These are phyloP conservation scores for Bodo saltans DNA, from an alignment of 78 protist genomes.

Conservation along the genomic window DNA sequence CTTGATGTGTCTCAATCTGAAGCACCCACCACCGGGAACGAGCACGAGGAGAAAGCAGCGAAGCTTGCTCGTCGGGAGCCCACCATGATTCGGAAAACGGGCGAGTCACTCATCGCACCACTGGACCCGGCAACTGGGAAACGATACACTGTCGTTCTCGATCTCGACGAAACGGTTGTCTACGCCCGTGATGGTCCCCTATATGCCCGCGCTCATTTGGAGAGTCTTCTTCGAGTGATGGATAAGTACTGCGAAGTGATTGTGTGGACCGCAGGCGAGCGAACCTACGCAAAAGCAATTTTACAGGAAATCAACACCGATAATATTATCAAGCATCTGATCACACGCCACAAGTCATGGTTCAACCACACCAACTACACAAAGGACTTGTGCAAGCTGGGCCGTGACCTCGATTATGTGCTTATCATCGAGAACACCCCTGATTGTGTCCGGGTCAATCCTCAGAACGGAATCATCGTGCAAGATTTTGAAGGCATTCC, in stretches of 20 bases:
- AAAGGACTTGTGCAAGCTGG: conserved; percentile 18
- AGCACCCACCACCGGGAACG: no score
- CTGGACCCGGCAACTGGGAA: not conserved
- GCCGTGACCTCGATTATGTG: not conserved
- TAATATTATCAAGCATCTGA: conserved; percentile 2
- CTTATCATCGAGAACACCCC: conserved; percentile 31
- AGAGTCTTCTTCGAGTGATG: not conserved
- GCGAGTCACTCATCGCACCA: conserved; percentile 1
- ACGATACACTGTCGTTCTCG: conserved; percentile 8
- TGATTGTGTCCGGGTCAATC: conserved; percentile 27
- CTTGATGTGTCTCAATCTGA: no score
- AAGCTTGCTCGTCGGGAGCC: no score
- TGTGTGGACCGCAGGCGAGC: conserved; percentile 29
- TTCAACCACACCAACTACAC: conserved; percentile 19
- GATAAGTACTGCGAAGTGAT: not conserved
- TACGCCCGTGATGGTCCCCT: conserved; percentile 24
- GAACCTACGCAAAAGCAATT: conserved; percentile 1
- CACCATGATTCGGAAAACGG: no score
- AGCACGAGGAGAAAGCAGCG: no score
- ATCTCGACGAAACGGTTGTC: conserved; percentile 26
- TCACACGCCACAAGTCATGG: not conserved
- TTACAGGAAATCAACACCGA: not conserved
- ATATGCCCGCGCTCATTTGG: not conserved
- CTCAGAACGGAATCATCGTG: conserved; percentile 28
- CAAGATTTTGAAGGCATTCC: not conserved